phyloP scores from a whole-genome alignment of 495 filamentous ascomycete genomes.

The Lepidopterella palustris region DNA sequence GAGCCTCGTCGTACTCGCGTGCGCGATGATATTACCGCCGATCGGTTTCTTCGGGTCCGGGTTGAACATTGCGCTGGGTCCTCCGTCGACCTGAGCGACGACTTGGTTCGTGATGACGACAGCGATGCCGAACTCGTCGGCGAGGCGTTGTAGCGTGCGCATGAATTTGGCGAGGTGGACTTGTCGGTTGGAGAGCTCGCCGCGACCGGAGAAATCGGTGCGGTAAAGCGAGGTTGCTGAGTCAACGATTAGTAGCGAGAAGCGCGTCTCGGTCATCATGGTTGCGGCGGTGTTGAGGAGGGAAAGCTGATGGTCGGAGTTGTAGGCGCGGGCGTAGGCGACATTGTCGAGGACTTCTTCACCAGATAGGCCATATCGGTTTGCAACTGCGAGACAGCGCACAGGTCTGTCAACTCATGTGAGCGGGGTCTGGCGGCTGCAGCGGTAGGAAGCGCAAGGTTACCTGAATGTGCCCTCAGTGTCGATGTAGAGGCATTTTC shows the following conservation, averaged over 20 bases:
- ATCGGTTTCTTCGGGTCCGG: slow-evolving; percentile 99
- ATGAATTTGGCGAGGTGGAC: slow-evolving; percentile 96
- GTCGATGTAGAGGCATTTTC: slow-evolving; percentile 98
- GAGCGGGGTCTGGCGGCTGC: too few species aligned
- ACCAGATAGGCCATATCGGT: slow-evolving; percentile 86
- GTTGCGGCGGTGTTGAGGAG: slow-evolving; percentile 88
- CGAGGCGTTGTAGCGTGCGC: slow-evolving; percentile 85
- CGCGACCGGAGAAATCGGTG: slow-evolving; percentile 91
- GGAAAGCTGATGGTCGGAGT: slow-evolving; percentile 94
- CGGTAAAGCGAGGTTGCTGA: slow-evolving; percentile 91
- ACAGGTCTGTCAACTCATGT: too few species aligned
- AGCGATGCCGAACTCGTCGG: slow-evolving; percentile 96
- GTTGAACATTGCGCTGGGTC: slow-evolving; percentile 95
- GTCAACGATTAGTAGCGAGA: slow-evolving; percentile 91
- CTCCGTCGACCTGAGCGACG: slow-evolving; percentile 95
- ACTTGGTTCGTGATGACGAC: slow-evolving; percentile 99
- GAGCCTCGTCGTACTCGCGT: slow-evolving; percentile 84
- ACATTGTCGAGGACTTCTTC: slow-evolving; percentile 98
- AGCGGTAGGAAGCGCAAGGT: not conserved
- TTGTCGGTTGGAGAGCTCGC: slow-evolving; percentile 83
- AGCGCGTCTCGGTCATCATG: slow-evolving; percentile 99
- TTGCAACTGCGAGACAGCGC: slow-evolving; percentile 81
- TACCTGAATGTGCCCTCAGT: slow-evolving; percentile 91
- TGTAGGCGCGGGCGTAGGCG: slow-evolving; percentile 95
- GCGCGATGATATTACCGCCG: slow-evolving; percentile 97